Percentiles rank a stretch among this genome's conserved stretches.
phyloP scores from a whole-genome alignment of 164 flowering plant genomes.

The Sedum album region DNA sequence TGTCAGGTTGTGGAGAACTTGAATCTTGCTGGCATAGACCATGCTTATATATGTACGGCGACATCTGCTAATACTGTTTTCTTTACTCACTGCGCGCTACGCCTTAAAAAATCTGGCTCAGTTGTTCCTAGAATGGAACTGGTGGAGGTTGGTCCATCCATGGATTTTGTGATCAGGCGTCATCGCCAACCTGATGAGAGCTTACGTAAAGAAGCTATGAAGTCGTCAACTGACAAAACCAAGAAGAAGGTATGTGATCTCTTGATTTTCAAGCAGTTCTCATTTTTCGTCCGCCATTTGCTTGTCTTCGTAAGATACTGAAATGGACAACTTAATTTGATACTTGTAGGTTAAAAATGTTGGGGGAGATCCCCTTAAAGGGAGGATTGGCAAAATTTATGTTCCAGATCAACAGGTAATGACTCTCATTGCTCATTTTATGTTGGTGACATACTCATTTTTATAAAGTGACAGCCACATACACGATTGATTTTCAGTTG shows the following conservation, averaged over 20 bases:
- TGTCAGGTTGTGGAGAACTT: constrained; percentile 73
- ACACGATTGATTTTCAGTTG: neutral
- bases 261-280: neutral
- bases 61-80: constrained; percentile 56
- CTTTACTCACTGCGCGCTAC: constrained; percentile 76
- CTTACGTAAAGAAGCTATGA: constrained; percentile 74
- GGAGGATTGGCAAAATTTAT: constrained; percentile 71
- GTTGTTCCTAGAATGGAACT: constrained; percentile 79
- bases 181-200: constrained; percentile 78
- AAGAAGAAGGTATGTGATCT: constrained; percentile 61
- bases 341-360: constrained; percentile 72
- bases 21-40: constrained; percentile 83
- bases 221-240: constrained; percentile 38
- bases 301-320: neutral
- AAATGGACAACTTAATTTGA: constrained; percentile 2
- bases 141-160: constrained; percentile 91
- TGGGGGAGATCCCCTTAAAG: constrained; percentile 42
- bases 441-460: neutral
- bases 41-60: constrained; percentile 69
- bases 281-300: neutral
- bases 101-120: constrained; percentile 82
- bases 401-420: constrained; percentile 85
- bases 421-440: neutral
- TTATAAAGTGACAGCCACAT: neutral
- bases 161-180: constrained; percentile 85